phyloP scores from a whole-genome alignment of 2,329 filamentous ascomycete species.

The Pestalotiopsis sp. region DNA sequence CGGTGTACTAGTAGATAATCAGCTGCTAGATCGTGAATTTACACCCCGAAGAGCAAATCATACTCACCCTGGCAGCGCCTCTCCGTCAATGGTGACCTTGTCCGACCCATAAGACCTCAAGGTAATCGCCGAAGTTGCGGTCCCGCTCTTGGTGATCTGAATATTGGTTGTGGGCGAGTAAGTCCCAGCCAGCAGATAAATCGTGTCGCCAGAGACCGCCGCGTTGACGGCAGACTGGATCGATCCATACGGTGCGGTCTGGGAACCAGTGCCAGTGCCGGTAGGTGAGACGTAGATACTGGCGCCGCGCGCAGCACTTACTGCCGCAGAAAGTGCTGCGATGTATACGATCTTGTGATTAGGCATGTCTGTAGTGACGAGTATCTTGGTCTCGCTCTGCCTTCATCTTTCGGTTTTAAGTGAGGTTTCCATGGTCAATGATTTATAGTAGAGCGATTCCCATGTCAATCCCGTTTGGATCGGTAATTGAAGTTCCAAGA shows the following conservation, averaged over 20 bases:
- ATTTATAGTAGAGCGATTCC: neutral
- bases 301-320: slow-evolving; percentile 19
- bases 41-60: too few relatives aligned
- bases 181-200: slow-evolving; percentile 45
- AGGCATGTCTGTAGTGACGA: neutral
- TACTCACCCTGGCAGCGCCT: slow-evolving; percentile 33
- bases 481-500: neutral
- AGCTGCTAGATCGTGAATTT: neutral
- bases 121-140: slow-evolving; percentile 40
- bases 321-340: neutral
- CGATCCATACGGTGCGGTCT: slow-evolving; percentile 42
- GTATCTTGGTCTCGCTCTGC: neutral
- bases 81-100: slow-evolving; percentile 48
- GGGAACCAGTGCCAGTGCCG: slow-evolving; percentile 40
- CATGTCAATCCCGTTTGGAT: neutral
- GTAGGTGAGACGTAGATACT: slow-evolving; percentile 49
- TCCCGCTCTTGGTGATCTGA: slow-evolving; percentile 47
- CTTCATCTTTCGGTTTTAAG: neutral
- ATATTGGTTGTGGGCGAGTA: slow-evolving; percentile 49
- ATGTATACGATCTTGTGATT: neutral
- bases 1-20: slow-evolving; percentile 34
- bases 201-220: slow-evolving; percentile 47
- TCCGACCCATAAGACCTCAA: slow-evolving; percentile 44
- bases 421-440: neutral
- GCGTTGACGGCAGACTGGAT: slow-evolving; percentile 49